A percentile compares a stretch with the other conserved stretches of the same genome.
Evolutionary conservation across 805 yeast species (phyloP).

Genomic region (Candida silvatica): DNA sequence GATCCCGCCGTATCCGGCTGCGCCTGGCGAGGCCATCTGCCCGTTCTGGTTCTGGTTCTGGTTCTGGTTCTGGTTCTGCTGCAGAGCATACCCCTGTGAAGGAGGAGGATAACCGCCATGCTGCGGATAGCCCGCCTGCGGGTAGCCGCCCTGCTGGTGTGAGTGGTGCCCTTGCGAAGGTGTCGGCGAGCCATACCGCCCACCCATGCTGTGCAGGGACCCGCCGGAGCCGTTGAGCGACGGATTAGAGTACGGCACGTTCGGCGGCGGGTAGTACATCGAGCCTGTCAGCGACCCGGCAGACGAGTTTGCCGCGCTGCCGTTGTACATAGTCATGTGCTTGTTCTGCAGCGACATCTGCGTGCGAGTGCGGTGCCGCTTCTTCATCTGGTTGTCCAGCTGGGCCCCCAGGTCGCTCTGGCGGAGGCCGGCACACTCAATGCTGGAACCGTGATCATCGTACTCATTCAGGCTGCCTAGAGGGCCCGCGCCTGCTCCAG

Average conservation of each 20-base stretch:
- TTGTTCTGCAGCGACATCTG: slow-evolving; percentile 3
- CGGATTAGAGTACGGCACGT: neutral
- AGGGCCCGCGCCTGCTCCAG: neutral
- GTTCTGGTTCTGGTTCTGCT: neutral
- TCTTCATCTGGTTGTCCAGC: slow-evolving; percentile 17
- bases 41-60: neutral
- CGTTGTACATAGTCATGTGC: neutral
- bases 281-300: neutral
- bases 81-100: too few relatives aligned
- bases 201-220: too few relatives aligned
- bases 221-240: slow-evolving; percentile 1
- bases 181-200: too few relatives aligned
- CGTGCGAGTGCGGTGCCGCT: slow-evolving; percentile 20
- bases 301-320: neutral
- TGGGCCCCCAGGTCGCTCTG: slow-evolving; percentile 21
- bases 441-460: slow-evolving; percentile 21
- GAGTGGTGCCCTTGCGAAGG: too few relatives aligned
- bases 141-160: too few relatives aligned
- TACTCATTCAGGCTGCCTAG: slow-evolving; percentile 13
- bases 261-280: slow-evolving; percentile 1
- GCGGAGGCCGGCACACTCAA: slow-evolving; percentile 23
- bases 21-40: neutral
- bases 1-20: neutral
- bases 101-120: too few relatives aligned
- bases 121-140: too few relatives aligned